Conservation (phyloP, 1,139 yeast genomes). For the Blastobotrys proliferans region DNA sequence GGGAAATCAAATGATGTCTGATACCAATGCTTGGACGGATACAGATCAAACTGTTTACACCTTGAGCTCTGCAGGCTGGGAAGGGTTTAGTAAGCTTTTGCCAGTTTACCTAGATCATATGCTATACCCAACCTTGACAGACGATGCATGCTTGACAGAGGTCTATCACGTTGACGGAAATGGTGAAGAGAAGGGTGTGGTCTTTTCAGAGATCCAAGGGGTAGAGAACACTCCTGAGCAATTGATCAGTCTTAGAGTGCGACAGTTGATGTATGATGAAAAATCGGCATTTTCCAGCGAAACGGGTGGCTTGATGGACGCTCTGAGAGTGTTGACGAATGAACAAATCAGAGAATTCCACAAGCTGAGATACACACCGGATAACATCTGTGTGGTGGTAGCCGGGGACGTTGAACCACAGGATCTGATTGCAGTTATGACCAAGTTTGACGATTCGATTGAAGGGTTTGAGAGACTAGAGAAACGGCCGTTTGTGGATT, state of each 20-base stretch:
- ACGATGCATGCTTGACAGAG: slow-evolving; percentile 88
- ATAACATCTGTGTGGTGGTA: slow-evolving; percentile 75
- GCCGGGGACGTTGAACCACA: slow-evolving; percentile 78
- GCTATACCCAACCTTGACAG: slow-evolving; percentile 78
- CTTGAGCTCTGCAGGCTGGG: slow-evolving; percentile 92
- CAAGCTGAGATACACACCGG: slow-evolving; percentile 66
- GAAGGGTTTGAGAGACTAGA: slow-evolving; percentile 41
- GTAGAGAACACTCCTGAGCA: slow-evolving; percentile 80
- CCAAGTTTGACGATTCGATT: slow-evolving; percentile 58
- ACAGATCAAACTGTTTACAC: slow-evolving; percentile 96
- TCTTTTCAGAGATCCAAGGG: slow-evolving; percentile 96
- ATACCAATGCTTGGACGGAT: slow-evolving; percentile 96
- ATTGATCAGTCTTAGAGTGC: slow-evolving; percentile 58
- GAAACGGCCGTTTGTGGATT: slow-evolving; percentile 77
- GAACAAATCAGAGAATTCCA: slow-evolving; percentile 78
- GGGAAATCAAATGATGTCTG: slow-evolving; percentile 79
- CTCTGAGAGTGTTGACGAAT: slow-evolving; percentile 67
- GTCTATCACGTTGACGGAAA: slow-evolving; percentile 91
- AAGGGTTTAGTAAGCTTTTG: slow-evolving; percentile 75
- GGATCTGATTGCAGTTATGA: slow-evolving; percentile 61
- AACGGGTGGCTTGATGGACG: slow-evolving; percentile 86
- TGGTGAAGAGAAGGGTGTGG: slow-evolving; percentile 94
- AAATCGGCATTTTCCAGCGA: slow-evolving; percentile 84
- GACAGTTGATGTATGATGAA: slow-evolving; percentile 54
- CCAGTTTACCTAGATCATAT: slow-evolving; percentile 92